phyloP scores from a whole-genome alignment of 306 rosid species.

The Cucurbita argyrosperma region DNA sequence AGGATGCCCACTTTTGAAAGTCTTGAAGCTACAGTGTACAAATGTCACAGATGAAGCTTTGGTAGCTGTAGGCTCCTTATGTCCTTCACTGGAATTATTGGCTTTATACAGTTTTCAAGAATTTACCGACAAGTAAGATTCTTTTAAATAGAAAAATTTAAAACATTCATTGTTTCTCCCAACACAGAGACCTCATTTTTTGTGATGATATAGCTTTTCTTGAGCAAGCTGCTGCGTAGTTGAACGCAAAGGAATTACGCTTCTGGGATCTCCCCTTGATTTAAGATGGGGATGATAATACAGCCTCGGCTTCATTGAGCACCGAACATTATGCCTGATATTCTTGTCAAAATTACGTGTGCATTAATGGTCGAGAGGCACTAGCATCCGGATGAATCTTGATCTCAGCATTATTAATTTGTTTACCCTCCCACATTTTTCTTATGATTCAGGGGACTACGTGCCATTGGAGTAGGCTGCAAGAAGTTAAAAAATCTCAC shows the following conservation, averaged over 20 bases:
- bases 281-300: neutral
- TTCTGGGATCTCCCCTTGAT: neutral
- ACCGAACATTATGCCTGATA: neutral
- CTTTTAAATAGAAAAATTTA: neutral
- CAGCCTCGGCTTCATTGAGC: neutral
- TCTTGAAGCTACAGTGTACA: slow-evolving; percentile 69
- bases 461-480: slow-evolving; percentile 68
- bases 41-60: slow-evolving; percentile 82
- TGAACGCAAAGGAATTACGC: neutral
- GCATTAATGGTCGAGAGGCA: neutral
- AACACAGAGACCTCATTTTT: neutral
- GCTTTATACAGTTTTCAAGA: slow-evolving; percentile 74
- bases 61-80: slow-evolving; percentile 56
- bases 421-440: slow-evolving; percentile 8
- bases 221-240: neutral
- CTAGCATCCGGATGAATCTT: neutral
- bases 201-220: neutral
- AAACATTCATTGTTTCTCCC: neutral
- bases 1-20: slow-evolving; percentile 64
- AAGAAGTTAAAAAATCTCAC: slow-evolving; percentile 78
- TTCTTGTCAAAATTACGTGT: neutral
- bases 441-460: slow-evolving; percentile 49
- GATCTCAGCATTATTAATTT: neutral
- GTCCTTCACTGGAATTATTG: slow-evolving; percentile 52
- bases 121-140: slow-evolving; percentile 72